Percentiles rank a stretch among this genome's conserved stretches.
These are phyloP conservation scores for Diaporthe nobilis DNA, from an alignment of 2,329 filamentous ascomycete species.

Conservation along the genomic window DNA sequence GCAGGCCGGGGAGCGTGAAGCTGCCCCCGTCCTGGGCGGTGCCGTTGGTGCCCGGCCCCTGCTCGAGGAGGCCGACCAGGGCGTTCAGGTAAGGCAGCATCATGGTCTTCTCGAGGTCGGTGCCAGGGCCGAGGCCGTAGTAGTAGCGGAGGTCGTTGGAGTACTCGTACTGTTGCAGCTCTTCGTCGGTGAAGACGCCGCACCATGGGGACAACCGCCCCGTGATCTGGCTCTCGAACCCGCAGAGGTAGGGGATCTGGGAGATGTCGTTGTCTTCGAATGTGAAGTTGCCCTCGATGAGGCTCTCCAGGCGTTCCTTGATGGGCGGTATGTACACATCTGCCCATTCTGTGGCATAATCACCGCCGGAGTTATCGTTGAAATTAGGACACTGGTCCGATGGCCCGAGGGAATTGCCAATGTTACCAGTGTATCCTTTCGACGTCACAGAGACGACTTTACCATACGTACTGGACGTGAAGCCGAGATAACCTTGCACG, in stretches of 20 bases:
- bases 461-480: slow-evolving; percentile 65
- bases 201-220: slow-evolving; percentile 75
- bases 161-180: slow-evolving; percentile 76
- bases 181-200: slow-evolving; percentile 71
- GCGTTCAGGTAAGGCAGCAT: slow-evolving; percentile 73
- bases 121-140: slow-evolving; percentile 73
- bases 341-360: slow-evolving; percentile 62
- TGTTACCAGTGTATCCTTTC: slow-evolving; percentile 62
- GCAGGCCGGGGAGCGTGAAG: slow-evolving; percentile 68
- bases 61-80: slow-evolving; percentile 65
- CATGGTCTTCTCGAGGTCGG: slow-evolving; percentile 66
- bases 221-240: slow-evolving; percentile 77
- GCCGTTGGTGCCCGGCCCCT: slow-evolving; percentile 66
- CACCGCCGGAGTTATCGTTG: slow-evolving; percentile 65
- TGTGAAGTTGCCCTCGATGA: slow-evolving; percentile 68
- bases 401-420: slow-evolving; percentile 74
- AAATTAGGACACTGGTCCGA: slow-evolving; percentile 75
- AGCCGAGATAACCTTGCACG: slow-evolving; percentile 72
- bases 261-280: slow-evolving; percentile 67
- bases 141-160: slow-evolving; percentile 78
- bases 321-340: slow-evolving; percentile 67
- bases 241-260: slow-evolving; percentile 78
- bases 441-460: slow-evolving; percentile 71
- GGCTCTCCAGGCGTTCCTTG: slow-evolving; percentile 65
- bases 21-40: slow-evolving; percentile 59